Base-by-base conservation (phyloP, 352 stramenopile species). In the Pythium coloratum region DNA sequence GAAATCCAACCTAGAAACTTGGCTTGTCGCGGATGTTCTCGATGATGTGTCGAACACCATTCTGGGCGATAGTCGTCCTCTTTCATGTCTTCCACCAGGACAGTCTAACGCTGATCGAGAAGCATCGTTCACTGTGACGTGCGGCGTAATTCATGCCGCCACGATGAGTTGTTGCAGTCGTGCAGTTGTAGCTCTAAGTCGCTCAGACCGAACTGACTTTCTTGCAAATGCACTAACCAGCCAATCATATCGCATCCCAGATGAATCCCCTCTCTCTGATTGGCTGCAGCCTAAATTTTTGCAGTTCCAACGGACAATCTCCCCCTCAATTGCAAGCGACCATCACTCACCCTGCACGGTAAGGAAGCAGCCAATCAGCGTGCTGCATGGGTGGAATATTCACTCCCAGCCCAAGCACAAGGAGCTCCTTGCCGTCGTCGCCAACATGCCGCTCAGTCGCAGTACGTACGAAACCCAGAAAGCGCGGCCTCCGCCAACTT, bases 281-380 rank as follows among this genome's bases (percentile, higher is more conserved):
- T 72, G 66, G 59, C 20, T 55, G 7, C 6, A 6, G 3, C 24
- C 24, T 6, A 72, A 62, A 68, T 8, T 3, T 40, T 36, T 55
- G 38, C 40, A 42, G 49, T 55, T 44, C 26, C 40, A 34, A 24
- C 20, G n/a, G 42, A 62, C 56, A 49, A 50, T 59, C 24, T 1
- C 6, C 7, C 5, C 53, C 13, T 0, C 34, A 53, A 34, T 40
- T 53, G 65, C 66, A 63, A 64, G 1, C 28, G 69, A 75, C 69
- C 69, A 75, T 64, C 69, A 75, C 69, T 71, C 69, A 75, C 64
- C 26, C 7, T 62, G 20, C 16, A 49, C 18, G 2, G 18, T 58
- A 20, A 63, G 40, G 28, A 26, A 64, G 24, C 56, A 67, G 20
- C 73, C 76, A 86, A 83, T 83, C 56, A 80, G 28, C 33, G 26